These are phyloP conservation scores for Acanthamoeba sp. DNA, from an alignment of 208 protist genomes.

Conservation along the genomic window DNA sequence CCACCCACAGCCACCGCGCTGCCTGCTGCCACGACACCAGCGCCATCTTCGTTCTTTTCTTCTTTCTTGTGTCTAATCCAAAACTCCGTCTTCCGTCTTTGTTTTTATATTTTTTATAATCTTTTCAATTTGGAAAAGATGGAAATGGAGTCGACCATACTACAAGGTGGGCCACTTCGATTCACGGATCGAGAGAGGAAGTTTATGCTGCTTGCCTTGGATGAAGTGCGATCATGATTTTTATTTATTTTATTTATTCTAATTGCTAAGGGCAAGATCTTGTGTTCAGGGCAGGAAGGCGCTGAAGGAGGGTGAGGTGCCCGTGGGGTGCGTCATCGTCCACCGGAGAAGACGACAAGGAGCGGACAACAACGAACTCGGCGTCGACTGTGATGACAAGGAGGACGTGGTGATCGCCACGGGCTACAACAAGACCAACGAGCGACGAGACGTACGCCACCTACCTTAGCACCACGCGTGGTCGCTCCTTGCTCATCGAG, in stretches of 20 bases:
- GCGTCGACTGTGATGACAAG: neutral
- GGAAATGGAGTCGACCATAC: too few relatives aligned
- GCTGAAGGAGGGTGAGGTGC: slow-evolving; percentile 91
- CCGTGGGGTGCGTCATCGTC: slow-evolving; percentile 96
- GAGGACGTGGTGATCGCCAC: slow-evolving; percentile 53
- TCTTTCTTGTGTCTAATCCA: neutral
- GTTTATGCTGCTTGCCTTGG: slow-evolving; percentile 21
- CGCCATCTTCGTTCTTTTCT: neutral
- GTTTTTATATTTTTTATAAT: too few relatives aligned
- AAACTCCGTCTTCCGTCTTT: too few relatives aligned
- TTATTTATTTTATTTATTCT: slow-evolving; percentile 25
- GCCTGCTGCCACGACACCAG: neutral
- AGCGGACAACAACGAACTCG: slow-evolving; percentile 81
- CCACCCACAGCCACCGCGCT: neutral
- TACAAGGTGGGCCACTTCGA: too few relatives aligned
- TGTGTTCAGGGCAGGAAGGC: slow-evolving; percentile 74
- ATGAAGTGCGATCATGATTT: slow-evolving; percentile 15
- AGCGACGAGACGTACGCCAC: slow-evolving; percentile 85
- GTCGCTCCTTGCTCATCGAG: neutral
- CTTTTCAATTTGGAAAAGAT: too few relatives aligned
- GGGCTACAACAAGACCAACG: slow-evolving; percentile 93
- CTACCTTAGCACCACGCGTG: neutral
- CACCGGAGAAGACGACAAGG: slow-evolving; percentile 76
- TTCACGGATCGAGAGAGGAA: slow-evolving; percentile 34
- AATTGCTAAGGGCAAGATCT: neutral